These are phyloP conservation scores for Bipolaris bicolor DNA, from an alignment of 2,329 filamentous ascomycete species.

Conservation along the genomic window DNA sequence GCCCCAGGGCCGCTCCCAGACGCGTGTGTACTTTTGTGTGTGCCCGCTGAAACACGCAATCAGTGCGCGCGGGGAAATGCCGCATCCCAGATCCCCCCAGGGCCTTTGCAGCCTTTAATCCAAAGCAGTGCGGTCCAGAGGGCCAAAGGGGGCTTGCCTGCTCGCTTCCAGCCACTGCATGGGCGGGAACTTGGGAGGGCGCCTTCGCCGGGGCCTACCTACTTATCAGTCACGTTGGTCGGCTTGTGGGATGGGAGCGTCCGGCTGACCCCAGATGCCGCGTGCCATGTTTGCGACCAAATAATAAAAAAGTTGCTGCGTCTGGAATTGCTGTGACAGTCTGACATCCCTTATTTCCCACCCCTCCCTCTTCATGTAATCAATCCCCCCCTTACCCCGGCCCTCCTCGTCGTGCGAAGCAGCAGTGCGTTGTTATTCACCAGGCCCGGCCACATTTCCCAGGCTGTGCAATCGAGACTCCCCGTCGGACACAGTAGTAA, in stretches of 20 bases:
- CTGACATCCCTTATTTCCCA: constrained; percentile 6
- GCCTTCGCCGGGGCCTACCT: constrained; percentile 16
- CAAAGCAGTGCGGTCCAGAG: constrained; percentile 6
- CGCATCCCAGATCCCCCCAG: constrained; percentile 13
- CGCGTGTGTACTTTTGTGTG: neutral
- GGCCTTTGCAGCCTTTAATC: constrained; percentile 16
- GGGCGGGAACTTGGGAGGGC: constrained; percentile 21
- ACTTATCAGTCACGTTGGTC: constrained; percentile 33
- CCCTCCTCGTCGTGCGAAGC: constrained; percentile 8
- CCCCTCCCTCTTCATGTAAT: constrained; percentile 1
- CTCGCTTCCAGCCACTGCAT: constrained; percentile 23
- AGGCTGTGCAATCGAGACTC: constrained; percentile 21
- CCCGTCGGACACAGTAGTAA: constrained; percentile 22
- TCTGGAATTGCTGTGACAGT: constrained; percentile 20
- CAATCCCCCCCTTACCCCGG: constrained; percentile 3
- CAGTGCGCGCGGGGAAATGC: constrained; percentile 16
- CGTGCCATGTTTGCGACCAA: constrained; percentile 30
- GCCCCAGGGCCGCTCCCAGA: constrained; percentile 11
- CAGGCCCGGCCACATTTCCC: constrained; percentile 20
- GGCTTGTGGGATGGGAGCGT: constrained; percentile 18
- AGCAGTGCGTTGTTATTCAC: constrained; percentile 14
- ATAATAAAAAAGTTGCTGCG: constrained; percentile 29
- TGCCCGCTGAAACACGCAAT: constrained; percentile 23
- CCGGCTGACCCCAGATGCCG: constrained; percentile 31
- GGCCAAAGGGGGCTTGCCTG: constrained; percentile 13